phyloP scores from a whole-genome alignment of 192 early-diverging fungal genomes.

The Backusella macrospora region DNA sequence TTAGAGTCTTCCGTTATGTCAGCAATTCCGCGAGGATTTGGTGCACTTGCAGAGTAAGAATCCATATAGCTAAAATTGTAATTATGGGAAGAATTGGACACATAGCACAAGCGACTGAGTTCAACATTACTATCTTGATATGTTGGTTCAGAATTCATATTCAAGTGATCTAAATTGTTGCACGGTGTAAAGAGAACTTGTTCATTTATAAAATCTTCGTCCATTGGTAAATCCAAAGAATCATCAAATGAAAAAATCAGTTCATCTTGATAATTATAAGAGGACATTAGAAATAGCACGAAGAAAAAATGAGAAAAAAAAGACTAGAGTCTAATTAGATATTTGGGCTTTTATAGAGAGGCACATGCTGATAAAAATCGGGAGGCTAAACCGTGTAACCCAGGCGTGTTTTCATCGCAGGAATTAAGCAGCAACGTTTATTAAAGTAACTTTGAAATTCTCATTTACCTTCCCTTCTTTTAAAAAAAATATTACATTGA shows the following conservation, averaged over 20 bases:
- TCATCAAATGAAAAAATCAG: background rate
- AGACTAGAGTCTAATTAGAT: background rate
- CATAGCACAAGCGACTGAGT: background rate
- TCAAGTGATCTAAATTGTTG: background rate
- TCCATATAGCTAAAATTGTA: background rate
- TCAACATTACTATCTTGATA: background rate
- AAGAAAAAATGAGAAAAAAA: background rate
- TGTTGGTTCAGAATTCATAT: background rate
- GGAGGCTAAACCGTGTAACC: conserved; percentile 1
- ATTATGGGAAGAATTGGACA: background rate
- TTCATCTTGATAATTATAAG: background rate
- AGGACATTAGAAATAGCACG: background rate
- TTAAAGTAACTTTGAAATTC: too few species aligned
- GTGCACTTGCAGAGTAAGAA: background rate
- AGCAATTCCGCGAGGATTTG: background rate
- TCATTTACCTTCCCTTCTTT: too few species aligned
- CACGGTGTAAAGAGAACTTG: background rate
- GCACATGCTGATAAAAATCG: background rate
- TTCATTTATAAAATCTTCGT: background rate
- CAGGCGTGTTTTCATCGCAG: background rate
- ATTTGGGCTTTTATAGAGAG: background rate
- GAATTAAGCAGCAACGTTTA: background rate
- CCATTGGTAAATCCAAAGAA: background rate
- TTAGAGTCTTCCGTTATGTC: background rate
- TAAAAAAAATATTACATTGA: too few species aligned